Conservation (phyloP, 2,329 filamentous ascomycete species). For the Botryosphaeria dothidea region DNA sequence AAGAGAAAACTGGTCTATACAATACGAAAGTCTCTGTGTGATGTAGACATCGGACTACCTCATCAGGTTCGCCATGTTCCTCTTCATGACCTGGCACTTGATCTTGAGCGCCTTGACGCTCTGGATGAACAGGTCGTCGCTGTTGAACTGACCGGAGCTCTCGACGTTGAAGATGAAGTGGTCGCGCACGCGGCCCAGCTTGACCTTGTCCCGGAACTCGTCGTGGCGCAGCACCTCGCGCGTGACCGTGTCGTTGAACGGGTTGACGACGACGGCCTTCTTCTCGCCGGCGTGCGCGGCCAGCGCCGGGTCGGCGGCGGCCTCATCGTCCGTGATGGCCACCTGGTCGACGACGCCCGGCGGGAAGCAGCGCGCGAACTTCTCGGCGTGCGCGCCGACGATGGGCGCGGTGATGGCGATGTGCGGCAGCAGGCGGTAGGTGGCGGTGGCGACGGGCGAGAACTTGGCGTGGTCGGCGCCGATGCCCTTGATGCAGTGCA, state of each 20-base stretch:
- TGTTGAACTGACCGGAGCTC: slow-evolving; percentile 92
- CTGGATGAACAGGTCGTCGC: slow-evolving; percentile 90
- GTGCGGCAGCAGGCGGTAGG: slow-evolving; percentile 85
- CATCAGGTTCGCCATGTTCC: slow-evolving; percentile 58
- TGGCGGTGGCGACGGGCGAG: slow-evolving; percentile 91
- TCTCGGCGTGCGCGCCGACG: slow-evolving; percentile 79
- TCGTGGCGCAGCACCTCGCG: slow-evolving; percentile 87
- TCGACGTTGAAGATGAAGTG: slow-evolving; percentile 98
- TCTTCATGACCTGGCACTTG: slow-evolving; percentile 76
- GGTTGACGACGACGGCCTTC: slow-evolving; percentile 83
- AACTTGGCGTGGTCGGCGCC: slow-evolving; percentile 96
- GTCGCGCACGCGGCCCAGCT: slow-evolving; percentile 83
- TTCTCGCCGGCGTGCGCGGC: slow-evolving; percentile 68
- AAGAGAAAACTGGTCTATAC: neutral
- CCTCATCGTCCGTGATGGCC: slow-evolving; percentile 68
- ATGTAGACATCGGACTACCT: neutral
- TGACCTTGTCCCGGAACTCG: slow-evolving; percentile 95
- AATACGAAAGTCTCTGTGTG: neutral
- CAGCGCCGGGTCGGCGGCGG: slow-evolving; percentile 66
- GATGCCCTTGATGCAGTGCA: slow-evolving; percentile 94
- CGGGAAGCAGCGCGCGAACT: slow-evolving; percentile 89
- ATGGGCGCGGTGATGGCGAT: slow-evolving; percentile 86
- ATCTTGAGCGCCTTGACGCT: slow-evolving; percentile 80
- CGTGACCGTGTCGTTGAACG: slow-evolving; percentile 94
- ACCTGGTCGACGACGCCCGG: slow-evolving; percentile 82